Base-by-base conservation (phyloP, 2,329 filamentous ascomycete genomes). In the Sporothrix euskadiensis region DNA sequence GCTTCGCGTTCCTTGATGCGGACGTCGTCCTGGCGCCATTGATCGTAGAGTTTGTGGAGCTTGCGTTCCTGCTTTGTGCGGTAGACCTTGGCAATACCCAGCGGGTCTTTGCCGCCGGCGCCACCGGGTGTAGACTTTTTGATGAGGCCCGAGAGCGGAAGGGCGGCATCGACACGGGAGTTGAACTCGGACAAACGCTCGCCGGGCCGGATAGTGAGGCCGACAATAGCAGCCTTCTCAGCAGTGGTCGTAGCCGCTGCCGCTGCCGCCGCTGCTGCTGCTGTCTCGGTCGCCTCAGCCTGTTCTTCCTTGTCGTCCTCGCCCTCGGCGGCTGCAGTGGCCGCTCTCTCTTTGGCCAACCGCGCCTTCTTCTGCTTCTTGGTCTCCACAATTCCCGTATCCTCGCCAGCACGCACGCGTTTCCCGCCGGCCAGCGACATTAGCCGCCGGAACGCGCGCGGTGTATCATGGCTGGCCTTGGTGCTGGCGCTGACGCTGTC, bases 21-120 rank as follows among this genome's bases (percentile, higher is more conserved):
- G 70, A 84, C 84, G 30, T 92, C 91, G 78, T 91, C 88, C 77
- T 90, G 90, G 71, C 87, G 85, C 87, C 92, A 94, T 77, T 95
- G 92, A 61, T 91, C 90, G 80, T 94, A 93, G 76, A 93, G 86
- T 79, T 92, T 92, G 78, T 90, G 90, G 85, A 98, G 91, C 76
- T 91, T 91, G 80, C 90, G 92, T 83, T 98, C 94, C 79, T 94
- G 96, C 81, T 91, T 91, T 6, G 94, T 98, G 70, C 89, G 86
- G 75, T 88, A 87, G 22, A 90, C 87, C 79, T 93, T 92, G 35
- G 41, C 72, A 9, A 91, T 79, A 0, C 92, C 89, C 47, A 88
- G 82, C 7, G 89, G 87, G 74, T 91, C 90, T 76, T 88, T 89
- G 56, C 85, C 57, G 66, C 73, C 73, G 30, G 83, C 76, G 86